Evolutionary conservation across 768 basidiomycete genomes (phyloP).

Genomic region (Phlebiopsis gigantea): DNA sequence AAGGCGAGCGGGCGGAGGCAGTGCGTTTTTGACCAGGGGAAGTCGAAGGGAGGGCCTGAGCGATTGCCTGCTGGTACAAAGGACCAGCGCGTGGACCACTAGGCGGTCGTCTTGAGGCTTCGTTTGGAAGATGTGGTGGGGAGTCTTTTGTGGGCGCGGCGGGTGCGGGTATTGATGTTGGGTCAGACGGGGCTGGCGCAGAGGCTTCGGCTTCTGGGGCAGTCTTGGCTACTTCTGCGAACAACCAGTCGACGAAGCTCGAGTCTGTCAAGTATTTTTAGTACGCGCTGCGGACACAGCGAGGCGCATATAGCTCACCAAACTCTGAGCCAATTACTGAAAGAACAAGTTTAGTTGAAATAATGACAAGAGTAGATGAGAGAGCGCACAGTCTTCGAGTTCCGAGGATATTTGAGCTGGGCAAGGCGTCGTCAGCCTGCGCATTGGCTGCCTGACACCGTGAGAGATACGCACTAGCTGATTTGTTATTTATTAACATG

Average conservation of each 20-base stretch:
- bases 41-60: conserved; percentile 51
- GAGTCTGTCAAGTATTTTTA: conserved; percentile 45
- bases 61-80: conserved; percentile 72
- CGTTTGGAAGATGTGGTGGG: conserved; percentile 30
- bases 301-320: conserved; percentile 38
- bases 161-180: conserved; percentile 23
- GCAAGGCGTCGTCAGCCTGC: conserved; percentile 34
- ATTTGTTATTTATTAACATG: conserved; percentile 93
- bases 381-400: conserved; percentile 66
- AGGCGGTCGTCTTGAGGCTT: conserved; percentile 39
- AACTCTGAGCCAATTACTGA: conserved; percentile 77
- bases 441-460: not conserved
- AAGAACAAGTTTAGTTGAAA: conserved; percentile 5
- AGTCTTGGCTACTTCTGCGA: conserved; percentile 71
- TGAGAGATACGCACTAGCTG: conserved; percentile 44
- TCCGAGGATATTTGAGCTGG: conserved; percentile 84
- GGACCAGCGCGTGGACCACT: conserved; percentile 44
- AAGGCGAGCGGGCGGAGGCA: conserved; percentile 59
- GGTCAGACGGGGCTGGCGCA: conserved; percentile 30
- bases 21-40: conserved; percentile 57
- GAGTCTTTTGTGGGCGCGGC: conserved; percentile 25
- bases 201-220: conserved; percentile 46
- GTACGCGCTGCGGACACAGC: conserved; percentile 5
- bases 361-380: not conserved
- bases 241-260: conserved; percentile 87